Evolutionary conservation across 495 filamentous ascomycete genomes (phyloP), one percentile per base, ranked within the genome.

Genomic region (Patellaria atrata): DNA sequence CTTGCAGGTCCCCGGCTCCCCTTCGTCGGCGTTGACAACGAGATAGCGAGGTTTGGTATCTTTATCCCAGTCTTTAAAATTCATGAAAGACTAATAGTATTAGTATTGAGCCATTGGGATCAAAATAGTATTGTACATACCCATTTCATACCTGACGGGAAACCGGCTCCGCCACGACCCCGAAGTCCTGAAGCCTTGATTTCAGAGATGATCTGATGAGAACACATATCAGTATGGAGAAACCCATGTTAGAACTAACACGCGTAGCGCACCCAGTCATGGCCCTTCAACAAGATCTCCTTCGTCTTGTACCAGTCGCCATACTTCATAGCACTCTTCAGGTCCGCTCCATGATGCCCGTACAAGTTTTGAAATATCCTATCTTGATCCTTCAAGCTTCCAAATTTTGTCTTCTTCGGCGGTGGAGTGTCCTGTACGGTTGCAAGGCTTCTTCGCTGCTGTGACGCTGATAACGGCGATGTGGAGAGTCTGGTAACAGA

Each of bases 261-360:
- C n/a, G n/a, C n/a, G n/a, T n/a, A n/a, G 52, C 68, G 45, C 61
- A 80, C 77, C 89, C 89, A 97, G 52, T 97, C 89, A 61, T 97
- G 77, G 33, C 89, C 89, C 67, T 97, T 96, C 43, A 82, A 57
- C 33, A 97, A 57, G 29, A 97, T 97, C 59, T 97, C 89, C 70
- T 97, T 97, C 31, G 89, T 97, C 68, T 87, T 92, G 63, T 97
- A 71, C 89, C 89, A 97, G 59, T 97, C 91, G 48, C 89, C 89
- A 68, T 87, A 92, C 64, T 92, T 93, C 82, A 79, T 83, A n/a
- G 89, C 83, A 41, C 69, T 77, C 67, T 87, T 84, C 37, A 97
- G 61, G 63, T 94, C 86, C 27, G 80, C 66, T 19, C 82, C 82
- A 68, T 80, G 85, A 50, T 89, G 83, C 41, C 79, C 75, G 63